Conservation (phyloP, 257 asterid species). For the Salvia hispanica region DNA sequence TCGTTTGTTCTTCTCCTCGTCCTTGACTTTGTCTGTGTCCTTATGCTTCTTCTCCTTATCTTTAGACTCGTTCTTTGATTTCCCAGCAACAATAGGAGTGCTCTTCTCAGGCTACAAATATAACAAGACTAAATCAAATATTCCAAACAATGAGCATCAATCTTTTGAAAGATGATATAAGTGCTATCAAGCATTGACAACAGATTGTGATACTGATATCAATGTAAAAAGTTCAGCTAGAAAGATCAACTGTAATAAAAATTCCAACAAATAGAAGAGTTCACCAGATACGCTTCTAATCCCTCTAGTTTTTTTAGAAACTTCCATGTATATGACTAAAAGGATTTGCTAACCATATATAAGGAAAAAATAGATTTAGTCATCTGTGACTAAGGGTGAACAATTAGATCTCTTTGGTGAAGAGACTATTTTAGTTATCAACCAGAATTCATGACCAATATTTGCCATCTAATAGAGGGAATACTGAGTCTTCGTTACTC, state of each 20-base stretch:
- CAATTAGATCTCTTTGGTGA: slow-evolving; percentile 12
- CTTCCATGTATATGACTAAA: neutral
- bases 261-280: slow-evolving; percentile 9
- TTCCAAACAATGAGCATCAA: slow-evolving; percentile 27
- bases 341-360: slow-evolving; percentile 24
- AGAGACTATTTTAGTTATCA: slow-evolving; percentile 2
- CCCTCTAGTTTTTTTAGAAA: slow-evolving; percentile 17
- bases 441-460: neutral
- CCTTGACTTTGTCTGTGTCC: slow-evolving; percentile 82
- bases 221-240: slow-evolving; percentile 62
- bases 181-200: slow-evolving; percentile 30
- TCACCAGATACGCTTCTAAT: slow-evolving; percentile 18
- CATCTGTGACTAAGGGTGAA: neutral
- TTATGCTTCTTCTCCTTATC: slow-evolving; percentile 94
- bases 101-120: slow-evolving; percentile 85
- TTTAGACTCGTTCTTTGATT: slow-evolving; percentile 73
- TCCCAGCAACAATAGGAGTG: slow-evolving; percentile 80
- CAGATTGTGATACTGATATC: slow-evolving; percentile 10
- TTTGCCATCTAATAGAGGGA: neutral
- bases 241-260: slow-evolving; percentile 56
- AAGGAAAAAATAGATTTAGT: neutral
- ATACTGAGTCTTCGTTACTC: neutral
- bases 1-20: slow-evolving; percentile 85
- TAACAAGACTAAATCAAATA: slow-evolving; percentile 23
- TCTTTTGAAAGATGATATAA: slow-evolving; percentile 15